phyloP scores from a whole-genome alignment of 2,329 filamentous ascomycete species.

The Davidsoniella australis region DNA sequence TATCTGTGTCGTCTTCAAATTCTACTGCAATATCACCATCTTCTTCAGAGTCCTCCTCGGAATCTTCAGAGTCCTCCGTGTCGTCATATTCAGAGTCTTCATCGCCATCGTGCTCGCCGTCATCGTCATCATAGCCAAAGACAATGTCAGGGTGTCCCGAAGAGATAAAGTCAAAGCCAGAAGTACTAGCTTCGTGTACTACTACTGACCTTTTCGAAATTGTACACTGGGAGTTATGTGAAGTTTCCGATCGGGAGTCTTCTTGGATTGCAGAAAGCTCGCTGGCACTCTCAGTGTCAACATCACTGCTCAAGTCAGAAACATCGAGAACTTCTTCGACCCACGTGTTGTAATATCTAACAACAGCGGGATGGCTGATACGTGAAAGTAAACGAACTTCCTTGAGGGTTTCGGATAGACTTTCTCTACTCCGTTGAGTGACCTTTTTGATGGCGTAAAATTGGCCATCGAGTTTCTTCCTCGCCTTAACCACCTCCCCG shows the following conservation, averaged over 20 bases:
- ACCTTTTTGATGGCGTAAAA: conserved; percentile 97
- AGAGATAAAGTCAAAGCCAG: conserved; percentile 75
- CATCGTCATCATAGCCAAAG: conserved; percentile 44
- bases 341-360: conserved; percentile 93
- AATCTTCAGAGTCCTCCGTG: conserved; percentile 11
- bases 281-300: conserved; percentile 36
- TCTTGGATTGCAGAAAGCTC: conserved; percentile 22
- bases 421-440: conserved; percentile 56
- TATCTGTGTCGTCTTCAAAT: background rate
- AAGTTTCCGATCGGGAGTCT: conserved; percentile 16
- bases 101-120: conserved; percentile 21
- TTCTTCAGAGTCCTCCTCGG: background rate
- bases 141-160: conserved; percentile 42
- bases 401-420: conserved; percentile 61
- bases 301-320: conserved; percentile 26
- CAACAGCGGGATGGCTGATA: conserved; percentile 71
- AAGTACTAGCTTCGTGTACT: conserved; percentile 38
- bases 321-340: conserved; percentile 49
- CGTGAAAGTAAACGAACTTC: conserved; percentile 82
- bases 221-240: conserved; percentile 18
- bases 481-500: conserved; percentile 86
- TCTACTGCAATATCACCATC: background rate
- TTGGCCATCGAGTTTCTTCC: conserved; percentile 83
- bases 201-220: conserved; percentile 12
- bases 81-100: conserved; percentile 25